Evolutionary conservation across 352 stramenopile species (phyloP).

Genomic region (Elongisporangium prolatum): DNA sequence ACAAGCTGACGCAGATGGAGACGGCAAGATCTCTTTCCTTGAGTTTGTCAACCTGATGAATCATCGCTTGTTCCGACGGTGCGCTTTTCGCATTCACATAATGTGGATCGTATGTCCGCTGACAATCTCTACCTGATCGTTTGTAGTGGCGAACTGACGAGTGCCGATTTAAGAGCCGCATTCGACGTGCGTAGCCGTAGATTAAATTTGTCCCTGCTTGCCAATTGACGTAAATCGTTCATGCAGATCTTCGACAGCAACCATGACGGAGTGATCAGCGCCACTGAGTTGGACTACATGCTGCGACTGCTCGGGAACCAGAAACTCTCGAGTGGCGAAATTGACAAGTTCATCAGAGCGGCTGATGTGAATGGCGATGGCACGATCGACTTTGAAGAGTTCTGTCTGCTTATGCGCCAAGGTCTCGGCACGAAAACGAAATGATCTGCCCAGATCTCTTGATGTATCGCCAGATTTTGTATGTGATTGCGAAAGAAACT

Average conservation of each 20-base stretch:
- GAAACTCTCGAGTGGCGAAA: constrained; percentile 34
- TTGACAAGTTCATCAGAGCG: constrained; percentile 52
- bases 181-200: constrained; percentile 51
- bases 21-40: constrained; percentile 72
- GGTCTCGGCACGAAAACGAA: background rate
- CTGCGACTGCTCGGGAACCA: constrained; percentile 55
- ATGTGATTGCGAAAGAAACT: too few species aligned
- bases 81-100: constrained; percentile 1
- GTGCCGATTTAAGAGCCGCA: constrained; percentile 49
- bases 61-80: constrained; percentile 57
- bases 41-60: constrained; percentile 84
- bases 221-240: background rate
- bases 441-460: too few species aligned
- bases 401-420: constrained; percentile 56
- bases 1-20: constrained; percentile 55
- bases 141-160: constrained; percentile 44
- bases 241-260: constrained; percentile 65
- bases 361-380: constrained; percentile 84
- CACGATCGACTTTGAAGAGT: constrained; percentile 86
- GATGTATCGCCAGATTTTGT: too few species aligned
- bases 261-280: constrained; percentile 67
- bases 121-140: background rate
- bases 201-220: background rate
- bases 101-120: background rate
- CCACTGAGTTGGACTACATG: constrained; percentile 55